phyloP scores from a whole-genome alignment of 352 stramenopile genomes.

The Phytophthora colocasiae region DNA sequence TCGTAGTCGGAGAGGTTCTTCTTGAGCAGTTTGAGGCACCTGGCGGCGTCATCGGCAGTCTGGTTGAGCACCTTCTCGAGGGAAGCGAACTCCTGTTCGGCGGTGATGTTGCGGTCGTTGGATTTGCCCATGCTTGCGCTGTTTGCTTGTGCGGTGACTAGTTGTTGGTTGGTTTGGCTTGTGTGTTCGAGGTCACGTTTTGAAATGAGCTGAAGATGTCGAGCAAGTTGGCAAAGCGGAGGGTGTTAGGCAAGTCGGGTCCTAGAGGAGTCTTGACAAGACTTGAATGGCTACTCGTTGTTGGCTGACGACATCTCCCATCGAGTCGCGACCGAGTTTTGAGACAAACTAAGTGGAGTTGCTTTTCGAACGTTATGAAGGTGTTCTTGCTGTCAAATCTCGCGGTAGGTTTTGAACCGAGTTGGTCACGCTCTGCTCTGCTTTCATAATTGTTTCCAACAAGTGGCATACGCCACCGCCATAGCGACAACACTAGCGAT shows the following conservation, averaged over 20 bases:
- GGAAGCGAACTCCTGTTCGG: slow-evolving; percentile 24
- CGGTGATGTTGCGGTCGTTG: slow-evolving; percentile 12
- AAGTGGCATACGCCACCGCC: too few species aligned
- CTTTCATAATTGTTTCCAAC: too few species aligned
- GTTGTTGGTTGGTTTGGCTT: slow-evolving; percentile 15
- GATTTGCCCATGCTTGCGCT: slow-evolving; percentile 24
- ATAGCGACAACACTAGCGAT: too few species aligned
- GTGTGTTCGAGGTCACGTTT: slow-evolving; percentile 21
- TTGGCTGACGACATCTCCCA: slow-evolving; percentile 16
- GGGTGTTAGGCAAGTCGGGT: too few species aligned
- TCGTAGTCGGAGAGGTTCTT: slow-evolving; percentile 32
- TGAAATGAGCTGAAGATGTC: slow-evolving; percentile 11
- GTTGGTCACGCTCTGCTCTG: too few species aligned
- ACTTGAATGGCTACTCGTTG: neutral
- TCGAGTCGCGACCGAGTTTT: neutral
- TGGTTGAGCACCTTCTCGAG: slow-evolving; percentile 29
- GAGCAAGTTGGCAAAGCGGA: too few species aligned
- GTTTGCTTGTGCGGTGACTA: slow-evolving; percentile 4
- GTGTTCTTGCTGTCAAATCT: neutral
- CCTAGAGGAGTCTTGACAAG: too few species aligned
- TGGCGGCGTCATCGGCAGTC: slow-evolving; percentile 24
- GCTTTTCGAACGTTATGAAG: neutral
- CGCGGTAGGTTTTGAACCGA: too few species aligned
- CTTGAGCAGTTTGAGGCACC: slow-evolving; percentile 29
- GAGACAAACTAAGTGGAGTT: neutral